These are phyloP conservation scores for Rhododendron mucronatum DNA, from an alignment of 148 eudicot species.

Conservation along the genomic window DNA sequence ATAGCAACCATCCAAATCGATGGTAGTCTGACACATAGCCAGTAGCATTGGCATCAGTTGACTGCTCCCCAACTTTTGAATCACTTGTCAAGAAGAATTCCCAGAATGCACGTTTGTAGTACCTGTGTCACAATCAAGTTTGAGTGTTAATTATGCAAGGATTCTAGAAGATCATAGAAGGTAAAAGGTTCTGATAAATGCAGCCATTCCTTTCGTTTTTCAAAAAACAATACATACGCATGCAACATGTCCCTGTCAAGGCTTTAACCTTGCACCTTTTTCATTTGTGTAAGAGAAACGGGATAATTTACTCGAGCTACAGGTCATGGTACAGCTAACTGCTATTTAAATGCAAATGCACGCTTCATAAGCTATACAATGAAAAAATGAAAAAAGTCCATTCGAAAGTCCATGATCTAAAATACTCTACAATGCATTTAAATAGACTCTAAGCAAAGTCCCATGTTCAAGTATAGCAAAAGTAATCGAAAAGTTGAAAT, in stretches of 20 bases:
- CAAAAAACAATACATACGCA: neutral
- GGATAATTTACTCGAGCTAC: neutral
- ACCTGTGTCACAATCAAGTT: constrained; percentile 25
- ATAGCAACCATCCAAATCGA: constrained; percentile 94
- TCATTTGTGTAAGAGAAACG: neutral
- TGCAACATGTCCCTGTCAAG: neutral
- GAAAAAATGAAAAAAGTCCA: neutral
- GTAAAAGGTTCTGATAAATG: neutral
- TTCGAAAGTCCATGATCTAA: neutral
- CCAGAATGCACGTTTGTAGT: constrained; percentile 62
- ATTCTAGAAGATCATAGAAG: neutral
- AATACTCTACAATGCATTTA: neutral
- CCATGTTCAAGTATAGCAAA: neutral
- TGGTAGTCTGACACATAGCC: constrained; percentile 43
- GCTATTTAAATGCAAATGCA: neutral
- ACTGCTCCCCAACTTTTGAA: constrained; percentile 30
- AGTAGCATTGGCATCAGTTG: constrained; percentile 23
- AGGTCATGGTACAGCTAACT: neutral
- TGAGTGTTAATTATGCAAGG: neutral
- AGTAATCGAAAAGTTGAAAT: neutral
- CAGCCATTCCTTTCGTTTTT: neutral
- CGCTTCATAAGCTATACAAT: neutral
- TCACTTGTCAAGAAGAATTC: constrained; percentile 59
- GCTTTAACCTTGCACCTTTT: neutral
- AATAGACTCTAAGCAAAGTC: neutral